Conservation (phyloP, 768 basidiomycete species). For the Cyclocybe aegerita region DNA sequence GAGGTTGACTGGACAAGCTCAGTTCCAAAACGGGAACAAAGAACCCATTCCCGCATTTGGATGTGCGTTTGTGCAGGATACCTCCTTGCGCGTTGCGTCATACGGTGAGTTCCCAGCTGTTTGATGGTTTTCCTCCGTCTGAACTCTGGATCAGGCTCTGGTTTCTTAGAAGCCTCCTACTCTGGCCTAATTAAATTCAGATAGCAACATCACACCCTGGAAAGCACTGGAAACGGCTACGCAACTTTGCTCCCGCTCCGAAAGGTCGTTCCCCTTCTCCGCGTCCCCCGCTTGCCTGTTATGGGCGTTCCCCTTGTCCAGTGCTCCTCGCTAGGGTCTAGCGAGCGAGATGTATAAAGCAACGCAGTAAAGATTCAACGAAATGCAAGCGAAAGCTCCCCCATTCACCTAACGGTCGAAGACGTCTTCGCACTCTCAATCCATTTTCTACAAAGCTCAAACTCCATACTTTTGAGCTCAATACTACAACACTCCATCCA, state of each 20-base stretch:
- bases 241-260: too few relatives aligned
- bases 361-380: background rate
- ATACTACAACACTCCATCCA: background rate
- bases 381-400: too few relatives aligned
- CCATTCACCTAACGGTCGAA: too few relatives aligned
- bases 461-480: background rate
- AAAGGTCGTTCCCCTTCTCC: background rate
- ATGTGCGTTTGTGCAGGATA: constrained; percentile 3
- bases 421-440: background rate
- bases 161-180: too few relatives aligned
- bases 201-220: too few relatives aligned
- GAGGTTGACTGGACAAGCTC: constrained; percentile 1
- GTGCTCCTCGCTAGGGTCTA: background rate
- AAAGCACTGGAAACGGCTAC: too few relatives aligned
- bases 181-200: too few relatives aligned
- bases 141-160: too few relatives aligned
- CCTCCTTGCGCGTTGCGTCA: too few relatives aligned
- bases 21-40: constrained; percentile 6
- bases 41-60: constrained; percentile 1
- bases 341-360: background rate
- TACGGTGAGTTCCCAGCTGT: too few relatives aligned
- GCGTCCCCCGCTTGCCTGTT: background rate
- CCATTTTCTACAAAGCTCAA: background rate
- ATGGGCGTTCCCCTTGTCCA: constrained; percentile 11
- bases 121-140: too few relatives aligned